Conservation (phyloP, 1,284 basidiomycete species). For the Mixia osmundae region DNA sequence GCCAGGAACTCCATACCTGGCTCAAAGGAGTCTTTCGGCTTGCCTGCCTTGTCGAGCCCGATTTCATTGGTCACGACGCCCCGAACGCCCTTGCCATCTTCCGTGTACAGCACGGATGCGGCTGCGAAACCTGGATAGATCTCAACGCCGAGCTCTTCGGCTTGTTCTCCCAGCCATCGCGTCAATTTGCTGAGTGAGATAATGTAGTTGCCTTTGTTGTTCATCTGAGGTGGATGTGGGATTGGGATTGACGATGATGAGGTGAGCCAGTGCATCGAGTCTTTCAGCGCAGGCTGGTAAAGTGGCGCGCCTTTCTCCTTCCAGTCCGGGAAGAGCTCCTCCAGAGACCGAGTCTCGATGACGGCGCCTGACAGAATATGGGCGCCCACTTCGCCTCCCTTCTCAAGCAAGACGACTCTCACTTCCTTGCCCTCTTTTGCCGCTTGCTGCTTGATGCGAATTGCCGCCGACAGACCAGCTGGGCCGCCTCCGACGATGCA, state of each 20-base stretch:
- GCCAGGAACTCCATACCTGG: constrained; percentile 93
- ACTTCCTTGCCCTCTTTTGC: constrained; percentile 44
- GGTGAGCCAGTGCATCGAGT: constrained; percentile 74
- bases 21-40: constrained; percentile 73
- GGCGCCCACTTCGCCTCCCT: constrained; percentile 76
- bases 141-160: constrained; percentile 73
- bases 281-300: constrained; percentile 53
- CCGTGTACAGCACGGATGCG: constrained; percentile 50
- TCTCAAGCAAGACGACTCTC: constrained; percentile 83
- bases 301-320: constrained; percentile 34
- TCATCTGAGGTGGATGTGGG: constrained; percentile 94
- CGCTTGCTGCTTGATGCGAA: constrained; percentile 82
- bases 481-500: constrained; percentile 93
- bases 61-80: constrained; percentile 91
- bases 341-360: constrained; percentile 70
- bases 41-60: constrained; percentile 54
- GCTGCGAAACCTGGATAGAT: constrained; percentile 94
- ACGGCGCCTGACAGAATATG: constrained; percentile 93
- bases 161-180: constrained; percentile 70
- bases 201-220: constrained; percentile 82
- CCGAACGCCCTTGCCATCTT: constrained; percentile 40
- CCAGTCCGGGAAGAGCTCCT: constrained; percentile 85
- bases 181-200: constrained; percentile 71
- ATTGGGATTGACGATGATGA: constrained; percentile 47
- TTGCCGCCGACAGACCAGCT: constrained; percentile 86